These are phyloP conservation scores for Apiospora pterosperma DNA, from an alignment of 2,329 filamentous ascomycete genomes.

Conservation along the genomic window DNA sequence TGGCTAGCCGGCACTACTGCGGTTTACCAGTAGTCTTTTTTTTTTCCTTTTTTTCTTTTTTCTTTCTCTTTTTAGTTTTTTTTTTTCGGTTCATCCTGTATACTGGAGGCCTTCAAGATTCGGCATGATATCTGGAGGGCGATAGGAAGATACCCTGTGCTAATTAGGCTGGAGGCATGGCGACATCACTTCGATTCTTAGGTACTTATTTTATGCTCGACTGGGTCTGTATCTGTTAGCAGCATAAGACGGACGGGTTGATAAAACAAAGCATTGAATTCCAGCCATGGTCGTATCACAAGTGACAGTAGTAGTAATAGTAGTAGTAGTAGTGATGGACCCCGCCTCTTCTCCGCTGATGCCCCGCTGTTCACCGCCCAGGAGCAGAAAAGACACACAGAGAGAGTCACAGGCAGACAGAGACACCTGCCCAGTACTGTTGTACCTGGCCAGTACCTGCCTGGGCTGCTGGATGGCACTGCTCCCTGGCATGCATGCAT, in stretches of 20 bases:
- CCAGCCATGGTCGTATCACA: background rate
- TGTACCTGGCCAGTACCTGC: too few species aligned
- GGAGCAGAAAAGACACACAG: too few species aligned
- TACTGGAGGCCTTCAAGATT: background rate
- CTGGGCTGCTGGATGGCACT: too few species aligned
- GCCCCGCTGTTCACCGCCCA: slow-evolving; percentile 1
- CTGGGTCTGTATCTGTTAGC: background rate
- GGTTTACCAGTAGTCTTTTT: background rate
- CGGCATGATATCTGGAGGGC: background rate
- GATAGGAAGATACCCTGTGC: background rate
- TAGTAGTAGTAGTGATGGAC: background rate
- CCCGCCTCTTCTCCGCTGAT: background rate
- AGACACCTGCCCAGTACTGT: too few species aligned
- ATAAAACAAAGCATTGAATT: background rate
- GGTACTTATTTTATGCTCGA: background rate
- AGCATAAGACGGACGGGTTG: background rate
- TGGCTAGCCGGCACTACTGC: background rate
- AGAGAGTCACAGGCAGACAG: background rate
- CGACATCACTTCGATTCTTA: background rate
- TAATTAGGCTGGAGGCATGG: background rate
- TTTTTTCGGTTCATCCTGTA: background rate
- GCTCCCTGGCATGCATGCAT: too few species aligned
- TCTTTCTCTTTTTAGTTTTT: too few species aligned
- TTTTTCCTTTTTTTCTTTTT: background rate
- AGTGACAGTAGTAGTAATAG: background rate